Evolutionary conservation across 2,329 filamentous ascomycete genomes (phyloP), one percentile per base, ranked within the genome.

Genomic region (Basipetospora chlamydospora): DNA sequence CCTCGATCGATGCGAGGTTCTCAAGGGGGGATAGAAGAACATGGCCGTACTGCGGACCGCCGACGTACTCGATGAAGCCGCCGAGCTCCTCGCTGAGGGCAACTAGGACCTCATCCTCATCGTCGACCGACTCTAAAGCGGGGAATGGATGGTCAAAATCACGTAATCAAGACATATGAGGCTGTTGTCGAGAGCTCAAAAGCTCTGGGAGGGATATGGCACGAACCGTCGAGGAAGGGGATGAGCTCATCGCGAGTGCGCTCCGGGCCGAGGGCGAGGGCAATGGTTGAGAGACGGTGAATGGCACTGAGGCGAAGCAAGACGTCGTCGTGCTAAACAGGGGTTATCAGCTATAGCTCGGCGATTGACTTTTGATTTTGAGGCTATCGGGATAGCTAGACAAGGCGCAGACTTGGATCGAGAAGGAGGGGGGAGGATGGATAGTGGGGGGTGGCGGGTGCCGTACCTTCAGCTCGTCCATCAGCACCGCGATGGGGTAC

Each of bases 401-500:
- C 44, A 44, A 42, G 41, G 39, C 32, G 37, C n/a, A n/a, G n/a
- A n/a, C n/a, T n/a, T n/a, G n/a, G n/a, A n/a, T n/a, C n/a, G n/a
- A 25, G 13, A 30, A 25, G 26, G 33, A 35, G 21, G 26, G 37
- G 35, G 16, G 17, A 34, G 29, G 37, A n/a, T 33, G 32, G 37
- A 33, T 33, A 42, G 28, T 35, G 26, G 31, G 16, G 22, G 34
- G 17, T 21, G 22, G 31, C 11, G 17, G 17, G 10, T 9, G 11
- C 21, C 32, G 25, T 74, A 94, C 87, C 84, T 95, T 98, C 55
- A 98, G 73, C 75, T 98, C 90, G 63, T 98, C 90, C 64, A 98
- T 98, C 63, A 98, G 79, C 49, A 98, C 90, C 56, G 92, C 90
- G 70, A 98, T 98, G 59, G 90, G 90, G 64, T 96, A 98, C 55